A percentile compares a stretch with the other conserved stretches of the same genome.
phyloP scores from a whole-genome alignment of 352 stramenopile species.

The Globisporangium nagaii region DNA sequence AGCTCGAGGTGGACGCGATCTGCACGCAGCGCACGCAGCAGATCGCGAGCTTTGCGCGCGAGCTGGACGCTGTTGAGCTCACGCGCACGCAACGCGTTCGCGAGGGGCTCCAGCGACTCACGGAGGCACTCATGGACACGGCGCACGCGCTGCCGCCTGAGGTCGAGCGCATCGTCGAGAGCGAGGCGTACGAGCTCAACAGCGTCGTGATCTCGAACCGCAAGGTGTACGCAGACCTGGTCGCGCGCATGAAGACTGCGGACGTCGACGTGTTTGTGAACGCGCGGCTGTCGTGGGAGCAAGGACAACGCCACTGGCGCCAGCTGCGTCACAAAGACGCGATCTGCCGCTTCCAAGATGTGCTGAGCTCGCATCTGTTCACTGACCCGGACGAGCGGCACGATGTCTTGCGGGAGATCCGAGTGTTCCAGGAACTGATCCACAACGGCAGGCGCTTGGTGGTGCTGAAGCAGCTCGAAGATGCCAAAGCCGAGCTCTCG shows the following conservation, averaged over 20 bases:
- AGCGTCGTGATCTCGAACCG: slow-evolving; percentile 79
- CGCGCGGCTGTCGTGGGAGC: slow-evolving; percentile 60
- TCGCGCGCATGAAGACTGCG: slow-evolving; percentile 53
- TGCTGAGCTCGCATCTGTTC: slow-evolving; percentile 57
- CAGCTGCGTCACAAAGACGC: slow-evolving; percentile 70
- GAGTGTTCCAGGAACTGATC: slow-evolving; percentile 34
- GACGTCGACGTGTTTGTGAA: slow-evolving; percentile 66
- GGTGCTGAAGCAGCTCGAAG: slow-evolving; percentile 41
- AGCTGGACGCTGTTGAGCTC: slow-evolving; percentile 51
- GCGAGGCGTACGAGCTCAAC: slow-evolving; percentile 74
- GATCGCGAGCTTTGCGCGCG: slow-evolving; percentile 32
- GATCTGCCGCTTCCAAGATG: slow-evolving; percentile 49
- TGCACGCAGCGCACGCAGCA: slow-evolving; percentile 38
- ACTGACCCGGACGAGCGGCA: slow-evolving; percentile 61
- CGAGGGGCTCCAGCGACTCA: slow-evolving; percentile 33
- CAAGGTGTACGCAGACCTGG: slow-evolving; percentile 62
- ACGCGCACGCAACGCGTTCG: slow-evolving; percentile 38
- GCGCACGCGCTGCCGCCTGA: slow-evolving; percentile 54
- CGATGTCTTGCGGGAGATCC: slow-evolving; percentile 49
- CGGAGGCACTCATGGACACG: slow-evolving; percentile 54
- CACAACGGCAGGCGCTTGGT: slow-evolving; percentile 50
- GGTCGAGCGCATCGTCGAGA: slow-evolving; percentile 71
- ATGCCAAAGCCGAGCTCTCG: slow-evolving; percentile 32
- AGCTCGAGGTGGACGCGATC: slow-evolving; percentile 20
- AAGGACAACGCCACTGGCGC: slow-evolving; percentile 57